Evolutionary conservation across 495 filamentous ascomycete species (phyloP), one percentile per base, ranked within the genome.

Genomic region (Podospora didyma): DNA sequence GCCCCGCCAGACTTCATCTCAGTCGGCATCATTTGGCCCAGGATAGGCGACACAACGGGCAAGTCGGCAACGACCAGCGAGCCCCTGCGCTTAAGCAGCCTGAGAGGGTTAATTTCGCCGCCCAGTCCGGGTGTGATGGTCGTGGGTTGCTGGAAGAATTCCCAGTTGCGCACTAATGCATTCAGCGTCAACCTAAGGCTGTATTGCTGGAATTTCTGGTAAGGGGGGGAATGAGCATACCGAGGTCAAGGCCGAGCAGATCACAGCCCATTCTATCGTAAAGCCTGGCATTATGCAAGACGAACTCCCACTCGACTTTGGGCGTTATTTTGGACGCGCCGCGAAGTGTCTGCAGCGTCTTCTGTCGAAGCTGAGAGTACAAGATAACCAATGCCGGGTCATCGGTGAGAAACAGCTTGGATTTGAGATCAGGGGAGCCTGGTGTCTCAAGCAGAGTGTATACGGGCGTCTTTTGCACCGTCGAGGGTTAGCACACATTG

Each of bases 191-290:
- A 34, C 9, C 1, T 2, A 22, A 17, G 7, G 17, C 21, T n/a
- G n/a, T n/a, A n/a, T n/a, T n/a, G n/a, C n/a, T n/a, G n/a, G n/a
- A n/a, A n/a, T 47, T 23, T 9, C 39, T 39, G 9, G 22, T 26
- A 21, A 10, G 34, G 37, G 12, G 56, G 20, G 34, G 12, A 53
- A 49, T 9, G 41, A 19, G 60, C 73, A 49, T 70, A 81, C 79
- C 84, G 12, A 93, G 69, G 61, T 96, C 90, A 11, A 98, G 74
- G 11, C 95, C 94, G 2, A 97, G 82, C n/a, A 96, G 63, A 67
- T 96, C 93, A 63, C 94, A 96, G 12, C 94, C 94, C 95, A 97
- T 97, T 0, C 95, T 84, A 67, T 90, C 86, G 62, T 97, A 96
- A 4, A 96, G 76, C 28, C 89, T 78, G 10, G 93, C 93, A 49